These are phyloP conservation scores for Astrothelium macrocarpum DNA, from an alignment of 495 filamentous ascomycete genomes.

Conservation along the genomic window DNA sequence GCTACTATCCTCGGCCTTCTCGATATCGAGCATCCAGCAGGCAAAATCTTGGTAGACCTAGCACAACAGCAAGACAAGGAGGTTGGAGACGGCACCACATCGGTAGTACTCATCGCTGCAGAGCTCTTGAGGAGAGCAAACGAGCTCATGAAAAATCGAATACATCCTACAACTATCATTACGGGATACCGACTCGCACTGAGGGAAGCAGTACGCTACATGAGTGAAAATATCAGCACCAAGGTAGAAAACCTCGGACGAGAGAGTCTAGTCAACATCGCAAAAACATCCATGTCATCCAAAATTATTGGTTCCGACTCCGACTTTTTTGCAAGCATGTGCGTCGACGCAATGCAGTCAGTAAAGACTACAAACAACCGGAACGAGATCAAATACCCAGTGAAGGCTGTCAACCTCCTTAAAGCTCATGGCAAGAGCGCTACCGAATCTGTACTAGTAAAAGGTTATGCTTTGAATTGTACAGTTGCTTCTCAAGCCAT, in stretches of 20 bases:
- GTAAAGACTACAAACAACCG: conserved; percentile 89
- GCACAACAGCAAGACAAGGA: conserved; percentile 99
- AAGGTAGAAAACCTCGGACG: conserved; percentile 86
- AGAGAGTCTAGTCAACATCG: conserved; percentile 87
- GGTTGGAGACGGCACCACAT: conserved; percentile 94
- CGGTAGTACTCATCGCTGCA: conserved; percentile 92
- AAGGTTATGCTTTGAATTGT: conserved; percentile 97
- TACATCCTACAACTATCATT: conserved; percentile 99
- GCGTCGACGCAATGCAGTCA: conserved; percentile 90
- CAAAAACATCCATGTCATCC: conserved; percentile 97
- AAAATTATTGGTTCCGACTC: conserved; percentile 96
- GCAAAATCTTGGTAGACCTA: conserved; percentile 95
- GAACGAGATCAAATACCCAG: conserved; percentile 88
- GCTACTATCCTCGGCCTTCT: conserved; percentile 91
- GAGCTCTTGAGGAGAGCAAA: conserved; percentile 91
- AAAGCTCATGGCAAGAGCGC: conserved; percentile 95
- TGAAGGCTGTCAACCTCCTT: conserved; percentile 97
- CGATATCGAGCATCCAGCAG: conserved; percentile 94
- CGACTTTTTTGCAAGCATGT: conserved; percentile 95
- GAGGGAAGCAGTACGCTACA: conserved; percentile 94
- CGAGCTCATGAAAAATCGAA: conserved; percentile 98
- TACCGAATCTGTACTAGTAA: conserved; percentile 81
- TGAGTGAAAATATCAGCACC: conserved; percentile 93
- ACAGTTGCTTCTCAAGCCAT: conserved; percentile 98
- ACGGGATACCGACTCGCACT: conserved; percentile 94